Conservation (phyloP, 1,284 basidiomycete species). For the Boletus hoseneyae region DNA sequence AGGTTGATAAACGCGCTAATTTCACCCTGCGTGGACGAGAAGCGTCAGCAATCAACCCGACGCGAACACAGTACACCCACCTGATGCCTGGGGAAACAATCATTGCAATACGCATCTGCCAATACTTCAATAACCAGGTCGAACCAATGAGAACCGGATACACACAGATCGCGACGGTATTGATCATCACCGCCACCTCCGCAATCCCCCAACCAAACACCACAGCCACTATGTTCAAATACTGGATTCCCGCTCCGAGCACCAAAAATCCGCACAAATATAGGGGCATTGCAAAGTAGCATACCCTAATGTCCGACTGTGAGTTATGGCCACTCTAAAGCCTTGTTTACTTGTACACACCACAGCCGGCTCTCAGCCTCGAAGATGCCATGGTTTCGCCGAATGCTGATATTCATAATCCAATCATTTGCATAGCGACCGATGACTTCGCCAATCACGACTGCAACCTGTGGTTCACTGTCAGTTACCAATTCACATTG, state of each 20-base stretch:
- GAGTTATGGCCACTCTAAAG: neutral
- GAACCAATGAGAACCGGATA: neutral
- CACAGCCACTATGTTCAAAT: slow-evolving; percentile 51
- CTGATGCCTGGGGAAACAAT: slow-evolving; percentile 41
- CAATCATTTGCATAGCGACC: slow-evolving; percentile 69
- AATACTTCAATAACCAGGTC: neutral
- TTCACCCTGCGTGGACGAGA: slow-evolving; percentile 39
- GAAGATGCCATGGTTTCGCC: slow-evolving; percentile 64
- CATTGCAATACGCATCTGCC: slow-evolving; percentile 50
- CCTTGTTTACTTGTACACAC: slow-evolving; percentile 33
- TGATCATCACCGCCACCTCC: slow-evolving; percentile 58
- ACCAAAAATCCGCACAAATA: slow-evolving; percentile 64
- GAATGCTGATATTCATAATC: slow-evolving; percentile 56
- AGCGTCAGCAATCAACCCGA: neutral
- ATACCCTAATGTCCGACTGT: slow-evolving; percentile 43
- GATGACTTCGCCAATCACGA: slow-evolving; percentile 64
- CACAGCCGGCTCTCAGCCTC: slow-evolving; percentile 68
- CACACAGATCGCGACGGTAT: slow-evolving; percentile 61
- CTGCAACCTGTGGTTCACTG: slow-evolving; percentile 43
- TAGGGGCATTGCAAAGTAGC: slow-evolving; percentile 59
- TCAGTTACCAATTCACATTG: neutral
- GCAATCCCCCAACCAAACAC: slow-evolving; percentile 70
- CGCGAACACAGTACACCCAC: slow-evolving; percentile 12
- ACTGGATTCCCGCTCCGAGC: slow-evolving; percentile 56
- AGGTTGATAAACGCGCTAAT: slow-evolving; percentile 53